Conservation (phyloP, 345 rosid species). For the Boechera stricta region DNA sequence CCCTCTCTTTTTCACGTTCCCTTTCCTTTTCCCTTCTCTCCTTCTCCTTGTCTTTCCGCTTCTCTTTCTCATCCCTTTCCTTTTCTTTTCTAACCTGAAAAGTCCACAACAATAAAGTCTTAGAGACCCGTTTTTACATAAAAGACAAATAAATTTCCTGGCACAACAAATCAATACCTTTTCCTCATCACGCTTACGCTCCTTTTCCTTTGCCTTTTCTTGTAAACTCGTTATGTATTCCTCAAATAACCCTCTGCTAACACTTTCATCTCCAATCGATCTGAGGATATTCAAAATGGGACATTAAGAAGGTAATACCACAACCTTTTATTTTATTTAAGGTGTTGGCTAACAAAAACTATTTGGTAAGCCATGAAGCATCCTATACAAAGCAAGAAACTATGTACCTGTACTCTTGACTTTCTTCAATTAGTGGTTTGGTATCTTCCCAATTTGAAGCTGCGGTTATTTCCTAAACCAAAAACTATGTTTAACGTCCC, state of each 20-base stretch:
- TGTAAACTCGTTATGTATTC: slow-evolving; percentile 70
- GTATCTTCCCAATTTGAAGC: slow-evolving; percentile 88
- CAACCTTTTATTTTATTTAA: neutral
- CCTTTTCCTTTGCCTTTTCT: slow-evolving; percentile 95
- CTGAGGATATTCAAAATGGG: slow-evolving; percentile 45
- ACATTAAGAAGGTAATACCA: slow-evolving; percentile 10
- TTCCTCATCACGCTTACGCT: slow-evolving; percentile 93
- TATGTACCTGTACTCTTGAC: slow-evolving; percentile 76
- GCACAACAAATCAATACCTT: slow-evolving; percentile 56
- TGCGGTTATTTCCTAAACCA: slow-evolving; percentile 71
- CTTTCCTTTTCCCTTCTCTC: slow-evolving; percentile 74
- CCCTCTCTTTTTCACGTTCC: slow-evolving; percentile 84
- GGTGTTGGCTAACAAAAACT: slow-evolving; percentile 4
- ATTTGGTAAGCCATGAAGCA: slow-evolving; percentile 20
- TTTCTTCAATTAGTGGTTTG: slow-evolving; percentile 75
- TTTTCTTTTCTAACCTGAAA: slow-evolving; percentile 79
- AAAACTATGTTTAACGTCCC: neutral
- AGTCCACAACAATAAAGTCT: slow-evolving; percentile 13
- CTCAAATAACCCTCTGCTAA: slow-evolving; percentile 73
- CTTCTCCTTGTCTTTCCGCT: slow-evolving; percentile 69
- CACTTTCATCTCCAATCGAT: slow-evolving; percentile 75
- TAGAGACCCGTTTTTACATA: neutral
- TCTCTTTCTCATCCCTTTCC: slow-evolving; percentile 57
- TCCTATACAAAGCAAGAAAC: slow-evolving; percentile 10
- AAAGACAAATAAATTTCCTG: neutral